Evolutionary conservation across 2,329 filamentous ascomycete species (phyloP).

Genomic region (Cadophora malorum): DNA sequence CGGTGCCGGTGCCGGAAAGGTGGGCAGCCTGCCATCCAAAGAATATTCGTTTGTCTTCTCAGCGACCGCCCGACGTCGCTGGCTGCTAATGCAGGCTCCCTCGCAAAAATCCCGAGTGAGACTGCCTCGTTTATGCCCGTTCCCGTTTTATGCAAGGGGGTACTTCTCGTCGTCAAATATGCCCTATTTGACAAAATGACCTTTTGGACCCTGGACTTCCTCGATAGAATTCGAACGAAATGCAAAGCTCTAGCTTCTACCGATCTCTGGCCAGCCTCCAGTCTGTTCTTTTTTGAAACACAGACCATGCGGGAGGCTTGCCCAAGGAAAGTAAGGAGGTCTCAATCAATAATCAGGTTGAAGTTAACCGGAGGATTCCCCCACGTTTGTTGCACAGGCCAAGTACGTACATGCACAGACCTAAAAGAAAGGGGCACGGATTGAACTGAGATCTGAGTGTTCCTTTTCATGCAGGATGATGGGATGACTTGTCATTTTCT

Average conservation of each 20-base stretch:
- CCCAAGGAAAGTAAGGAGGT: background rate
- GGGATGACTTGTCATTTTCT: constrained; percentile 24
- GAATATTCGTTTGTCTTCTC: background rate
- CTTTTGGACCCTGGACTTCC: background rate
- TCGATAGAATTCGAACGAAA: background rate
- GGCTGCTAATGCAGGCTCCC: constrained; percentile 7
- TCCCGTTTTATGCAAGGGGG: constrained; percentile 4
- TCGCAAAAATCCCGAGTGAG: constrained; percentile 4
- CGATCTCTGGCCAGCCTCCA: background rate
- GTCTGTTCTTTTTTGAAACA: background rate
- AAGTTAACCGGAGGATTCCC: background rate
- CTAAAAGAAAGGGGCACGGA: constrained; percentile 20
- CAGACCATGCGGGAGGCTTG: background rate
- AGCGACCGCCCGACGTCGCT: background rate
- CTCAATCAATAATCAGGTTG: background rate
- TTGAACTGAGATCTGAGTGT: constrained; percentile 28
- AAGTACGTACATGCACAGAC: constrained; percentile 3
- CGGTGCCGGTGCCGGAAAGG: background rate
- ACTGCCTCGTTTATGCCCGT: constrained; percentile 8
- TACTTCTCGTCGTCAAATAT: background rate
- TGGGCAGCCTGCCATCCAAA: background rate
- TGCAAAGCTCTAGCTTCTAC: background rate
- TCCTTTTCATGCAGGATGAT: constrained; percentile 17
- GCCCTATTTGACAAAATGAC: background rate
- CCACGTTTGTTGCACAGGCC: constrained; percentile 11